Evolutionary conservation across 73 alveolate species (phyloP).

Genomic region (Stentor coeruleus): DNA sequence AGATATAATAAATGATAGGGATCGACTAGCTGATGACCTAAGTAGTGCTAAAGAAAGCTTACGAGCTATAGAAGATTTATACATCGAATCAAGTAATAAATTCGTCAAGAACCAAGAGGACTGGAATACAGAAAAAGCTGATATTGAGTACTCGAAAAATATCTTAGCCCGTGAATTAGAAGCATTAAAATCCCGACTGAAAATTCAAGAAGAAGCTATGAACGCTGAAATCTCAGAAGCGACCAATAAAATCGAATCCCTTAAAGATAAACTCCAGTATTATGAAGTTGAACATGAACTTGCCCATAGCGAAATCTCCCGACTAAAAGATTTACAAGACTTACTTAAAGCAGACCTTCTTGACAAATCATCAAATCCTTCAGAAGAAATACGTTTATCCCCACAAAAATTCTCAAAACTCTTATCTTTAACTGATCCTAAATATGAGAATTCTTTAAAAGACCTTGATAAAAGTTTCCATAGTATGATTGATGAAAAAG

Average conservation of each 20-base stretch:
- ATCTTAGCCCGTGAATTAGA: not conserved
- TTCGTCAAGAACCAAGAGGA: not conserved
- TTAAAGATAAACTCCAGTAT: not conserved
- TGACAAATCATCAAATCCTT: not conserved
- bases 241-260: not conserved
- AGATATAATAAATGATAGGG: not conserved
- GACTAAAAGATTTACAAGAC: not conserved
- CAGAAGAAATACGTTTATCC: not conserved
- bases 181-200: not conserved
- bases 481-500: not conserved
- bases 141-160: not conserved
- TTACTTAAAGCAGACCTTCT: not conserved
- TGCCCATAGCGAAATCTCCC: not conserved
- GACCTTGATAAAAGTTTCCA: not conserved
- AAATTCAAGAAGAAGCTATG: not conserved
- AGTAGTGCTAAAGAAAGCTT: not conserved
- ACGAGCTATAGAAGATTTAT: not conserved
- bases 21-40: not conserved
- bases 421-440: not conserved
- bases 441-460: not conserved
- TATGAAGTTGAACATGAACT: not conserved
- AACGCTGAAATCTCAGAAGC: not conserved
- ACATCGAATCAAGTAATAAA: not conserved
- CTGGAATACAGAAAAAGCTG: not conserved
- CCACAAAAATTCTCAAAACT: slow-evolving; percentile 13